phyloP scores from a whole-genome alignment of 2,329 filamentous ascomycete species.

The Ophiostoma fasciatum region DNA sequence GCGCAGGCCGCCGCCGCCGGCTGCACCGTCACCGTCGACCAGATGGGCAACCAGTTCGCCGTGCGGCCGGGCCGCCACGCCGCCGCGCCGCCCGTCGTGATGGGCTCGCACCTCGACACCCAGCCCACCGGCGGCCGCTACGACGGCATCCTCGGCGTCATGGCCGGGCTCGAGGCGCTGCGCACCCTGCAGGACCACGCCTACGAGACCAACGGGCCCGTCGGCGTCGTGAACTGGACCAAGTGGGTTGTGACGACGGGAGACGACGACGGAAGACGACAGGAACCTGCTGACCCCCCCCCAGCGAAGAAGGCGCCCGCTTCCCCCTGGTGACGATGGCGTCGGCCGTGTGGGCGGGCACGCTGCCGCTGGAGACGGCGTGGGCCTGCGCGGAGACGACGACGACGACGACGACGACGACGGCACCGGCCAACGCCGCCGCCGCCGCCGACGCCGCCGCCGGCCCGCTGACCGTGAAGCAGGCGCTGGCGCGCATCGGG shows the following conservation, averaged over 20 bases:
- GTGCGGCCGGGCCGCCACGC: conserved; percentile 52
- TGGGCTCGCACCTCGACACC: conserved; percentile 55
- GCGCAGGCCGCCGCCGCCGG: conserved; percentile 46
- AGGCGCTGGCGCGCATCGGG: conserved; percentile 55
- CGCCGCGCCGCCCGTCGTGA: conserved; percentile 48
- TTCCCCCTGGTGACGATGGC: conserved; percentile 63
- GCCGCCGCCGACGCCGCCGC: conserved; percentile 20
- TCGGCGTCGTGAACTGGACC: conserved; percentile 68
- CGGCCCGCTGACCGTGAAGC: conserved; percentile 45
- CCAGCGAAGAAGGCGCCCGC: conserved; percentile 63
- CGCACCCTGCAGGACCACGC: conserved; percentile 50
- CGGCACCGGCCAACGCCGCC: too few relatives aligned
- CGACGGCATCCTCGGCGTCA: conserved; percentile 63
- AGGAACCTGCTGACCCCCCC: not conserved
- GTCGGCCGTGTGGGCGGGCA: conserved; percentile 62
- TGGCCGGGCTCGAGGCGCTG: conserved; percentile 59
- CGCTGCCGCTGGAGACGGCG: conserved; percentile 44
- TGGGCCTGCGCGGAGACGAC: conserved; percentile 46
- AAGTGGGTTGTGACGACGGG: conserved; percentile 41
- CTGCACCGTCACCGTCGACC: conserved; percentile 53
- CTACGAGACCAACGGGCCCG: conserved; percentile 52
- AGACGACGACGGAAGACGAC: too few relatives aligned
- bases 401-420: too few relatives aligned
- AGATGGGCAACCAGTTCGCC: conserved; percentile 72
- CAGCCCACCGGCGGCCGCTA: conserved; percentile 53